Evolutionary conservation across 148 eudicot genomes (phyloP), one percentile per base, ranked within the genome.

Genomic region (Amaranthus cruentus): DNA sequence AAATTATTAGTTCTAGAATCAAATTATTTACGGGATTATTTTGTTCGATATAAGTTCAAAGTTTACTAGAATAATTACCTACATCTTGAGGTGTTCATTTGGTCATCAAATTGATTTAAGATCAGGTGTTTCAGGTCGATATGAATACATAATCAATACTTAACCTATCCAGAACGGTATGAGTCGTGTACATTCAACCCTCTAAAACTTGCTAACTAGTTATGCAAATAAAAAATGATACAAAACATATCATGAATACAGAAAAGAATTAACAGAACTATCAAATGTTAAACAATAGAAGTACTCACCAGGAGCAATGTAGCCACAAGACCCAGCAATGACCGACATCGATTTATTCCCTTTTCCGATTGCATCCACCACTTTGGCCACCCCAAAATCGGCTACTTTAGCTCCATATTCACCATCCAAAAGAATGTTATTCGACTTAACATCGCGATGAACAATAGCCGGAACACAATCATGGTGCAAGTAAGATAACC

Each of bases 281-380:
- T 28, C 38, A 62, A 13, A 66, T 47, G 47, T 8, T 4, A 76
- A 71, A 46, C 49, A 46, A 28, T 47, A 47, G 12, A 42, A 28
- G 55, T 21, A 59, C 91, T 63, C 78, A 93, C 98, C 98, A 71
- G 98, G 98, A 6, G 98, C 98, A 80, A 94, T 94, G 79, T 94
- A 94, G 58, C 98, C 98, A 75, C 96, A 91, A 44, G 98, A 94
- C 7, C 98, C 98, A 2, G 98, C 98, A 47, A 94, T 91, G 53
- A 88, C 90, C 53, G 98, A 94, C 98, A 94, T 94, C 11, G 98
- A 93, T 66, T 91, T 87, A 6, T 79, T 69, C 66, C 86, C 96
- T 75, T 82, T 91, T 13, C 88, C 98, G 46, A 74, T 82, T 0
- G 77, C 79, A 59, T 91, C 97, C 5, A 94, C 91, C 5, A 73